These are phyloP conservation scores for Lipomyces sp. DNA, from an alignment of 805 yeast species.

Conservation along the genomic window DNA sequence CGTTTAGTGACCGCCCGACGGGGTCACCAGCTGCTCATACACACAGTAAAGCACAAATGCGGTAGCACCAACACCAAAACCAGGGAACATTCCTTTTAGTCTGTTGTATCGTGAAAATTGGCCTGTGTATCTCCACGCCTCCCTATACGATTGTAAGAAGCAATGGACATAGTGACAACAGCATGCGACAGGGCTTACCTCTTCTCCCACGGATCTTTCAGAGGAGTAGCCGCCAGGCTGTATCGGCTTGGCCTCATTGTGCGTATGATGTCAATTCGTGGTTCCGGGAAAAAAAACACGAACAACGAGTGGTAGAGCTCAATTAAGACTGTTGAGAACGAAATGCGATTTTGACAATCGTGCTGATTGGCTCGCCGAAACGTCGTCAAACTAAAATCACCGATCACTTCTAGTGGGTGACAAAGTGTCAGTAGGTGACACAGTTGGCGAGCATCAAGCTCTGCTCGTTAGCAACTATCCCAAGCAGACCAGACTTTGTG, in stretches of 20 bases:
- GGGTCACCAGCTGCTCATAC: conserved; percentile 53
- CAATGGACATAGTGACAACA: neutral
- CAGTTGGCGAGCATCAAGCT: neutral
- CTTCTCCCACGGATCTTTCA: conserved; percentile 57
- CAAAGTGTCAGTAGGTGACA: neutral
- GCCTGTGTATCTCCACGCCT: conserved; percentile 90
- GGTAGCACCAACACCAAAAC: conserved; percentile 75
- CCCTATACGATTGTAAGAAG: conserved; percentile 52
- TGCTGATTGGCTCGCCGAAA: neutral
- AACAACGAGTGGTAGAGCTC: neutral
- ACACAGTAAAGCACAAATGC: conserved; percentile 71
- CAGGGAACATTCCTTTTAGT: conserved; percentile 76
- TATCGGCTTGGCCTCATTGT: conserved; percentile 27
- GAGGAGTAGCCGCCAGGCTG: conserved; percentile 27
- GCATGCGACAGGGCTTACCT: conserved; percentile 42
- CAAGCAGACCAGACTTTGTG: neutral
- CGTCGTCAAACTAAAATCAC: neutral
- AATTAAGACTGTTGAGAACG: neutral
- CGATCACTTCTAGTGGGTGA: neutral
- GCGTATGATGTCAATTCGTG: neutral
- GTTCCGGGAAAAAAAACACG: neutral
- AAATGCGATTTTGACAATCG: neutral
- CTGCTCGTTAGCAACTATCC: neutral
- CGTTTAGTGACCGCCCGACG: conserved; percentile 1
- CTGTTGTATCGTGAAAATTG: conserved; percentile 73